phyloP scores from a whole-genome alignment of 441 rosid species.

The Omphalea diandra region DNA sequence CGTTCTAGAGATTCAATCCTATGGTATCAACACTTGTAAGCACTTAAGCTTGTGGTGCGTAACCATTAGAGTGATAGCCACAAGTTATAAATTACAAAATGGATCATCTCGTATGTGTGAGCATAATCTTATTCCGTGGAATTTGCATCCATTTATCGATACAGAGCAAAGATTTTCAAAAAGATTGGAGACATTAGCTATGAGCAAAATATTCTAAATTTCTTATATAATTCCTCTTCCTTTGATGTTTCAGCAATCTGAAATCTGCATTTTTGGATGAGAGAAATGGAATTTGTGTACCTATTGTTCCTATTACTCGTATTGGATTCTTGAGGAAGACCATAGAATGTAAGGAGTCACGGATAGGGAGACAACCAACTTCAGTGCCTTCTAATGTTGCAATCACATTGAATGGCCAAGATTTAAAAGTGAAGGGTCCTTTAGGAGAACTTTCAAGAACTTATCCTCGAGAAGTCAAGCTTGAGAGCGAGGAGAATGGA shows the following conservation, averaged over 20 bases:
- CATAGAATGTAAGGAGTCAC: conserved; percentile 82
- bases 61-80: background rate
- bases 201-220: background rate
- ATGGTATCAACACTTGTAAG: background rate
- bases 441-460: conserved; percentile 71
- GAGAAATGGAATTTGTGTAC: conserved; percentile 42
- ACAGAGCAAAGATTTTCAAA: background rate
- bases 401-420: conserved; percentile 62
- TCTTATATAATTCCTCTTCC: conserved; percentile 4
- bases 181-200: conserved; percentile 7
- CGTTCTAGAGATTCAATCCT: background rate
- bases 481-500: conserved; percentile 65
- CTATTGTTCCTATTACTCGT: conserved; percentile 35
- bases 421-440: conserved; percentile 82
- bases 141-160: background rate
- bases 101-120: background rate
- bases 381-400: conserved; percentile 77
- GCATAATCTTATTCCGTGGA: background rate
- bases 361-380: conserved; percentile 87
- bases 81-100: too few relatives aligned
- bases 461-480: conserved; percentile 78
- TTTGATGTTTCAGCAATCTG: conserved; percentile 50
- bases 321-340: conserved; percentile 44
- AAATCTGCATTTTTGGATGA: conserved; percentile 68
- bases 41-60: background rate